Base-by-base conservation (phyloP, 257 asterid species). In the Cynanchum wilfordii region DNA sequence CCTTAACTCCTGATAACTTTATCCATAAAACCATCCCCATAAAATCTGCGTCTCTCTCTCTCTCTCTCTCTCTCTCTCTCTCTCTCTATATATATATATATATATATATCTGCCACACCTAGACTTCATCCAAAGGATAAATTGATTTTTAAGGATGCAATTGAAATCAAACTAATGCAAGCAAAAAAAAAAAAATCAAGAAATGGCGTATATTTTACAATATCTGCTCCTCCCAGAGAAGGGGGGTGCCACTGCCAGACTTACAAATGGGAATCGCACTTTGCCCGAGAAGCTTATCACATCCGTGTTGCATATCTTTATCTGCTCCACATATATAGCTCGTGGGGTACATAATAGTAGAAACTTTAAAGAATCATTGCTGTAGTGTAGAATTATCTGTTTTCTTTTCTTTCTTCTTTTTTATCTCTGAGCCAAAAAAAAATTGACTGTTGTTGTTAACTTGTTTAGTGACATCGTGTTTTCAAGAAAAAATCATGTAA, bases 261-360 rank as follows among this genome's bases (percentile, higher is more conserved):
- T 74, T 69, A 79, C 70, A 81, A 79, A 86, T 85, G 92, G 90
- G 84, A 85, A 80, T 72, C 85, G 87, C 94, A 86, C 92, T 85
- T 71, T 65, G 72, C 79, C 88, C 96, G 73, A 89, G 89, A 89
- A 17, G 80, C 90, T 86, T 79, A 77, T 84, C 91, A 86, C 87
- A 83, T 86, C 85, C 89, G 83, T 80, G 68, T 72, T 79, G 78
- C 82, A 77, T 81, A 85, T 81, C 96, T 89, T 86, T 3, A 86
- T 90, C 95, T 82, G 75, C 80, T 72, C 75, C 78, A 73, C 81
- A 33, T 33, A 33, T 33, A 78, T 82, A 80, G 82, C 67, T 55
- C 70, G 87, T 87, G 79, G 89, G 92, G 82, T 73, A 33, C 38
- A 85, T 79, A 12, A 58, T 11, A 49, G 51, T 45, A 72, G 66